Evolutionary conservation across 2,329 filamentous ascomycete genomes (phyloP), one percentile per base, ranked within the genome.

Genomic region (Aspergillus cejpii): DNA sequence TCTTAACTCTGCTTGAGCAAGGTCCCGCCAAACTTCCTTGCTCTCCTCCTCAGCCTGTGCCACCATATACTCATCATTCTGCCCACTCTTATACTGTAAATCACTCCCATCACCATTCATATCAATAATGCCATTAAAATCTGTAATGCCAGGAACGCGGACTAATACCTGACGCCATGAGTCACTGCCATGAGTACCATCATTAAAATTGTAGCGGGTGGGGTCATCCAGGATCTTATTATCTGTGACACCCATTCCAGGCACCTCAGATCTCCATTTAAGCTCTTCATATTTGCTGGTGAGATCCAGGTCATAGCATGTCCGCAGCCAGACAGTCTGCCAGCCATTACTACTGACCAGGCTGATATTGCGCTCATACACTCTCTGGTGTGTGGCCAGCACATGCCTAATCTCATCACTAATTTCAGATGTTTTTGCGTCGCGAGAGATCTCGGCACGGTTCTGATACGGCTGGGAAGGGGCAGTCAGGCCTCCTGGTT

Each of bases 251-350:
- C 21, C 19, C 19, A 1, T 4, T 11, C 12, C 41, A 3, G 2
- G 7, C 23, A 15, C 28, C 1, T 4, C n/a, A 0, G 28, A 31
- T 1, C 6, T 31, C 6, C n/a, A 7, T 31, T 24, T 43, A 2
- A 43, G 8, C 11, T 37, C 15, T 31, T 37, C 33, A 23, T 43
- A 38, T 23, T 43, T 43, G 5, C 19, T 14, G n/a, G 23, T 31
- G 4, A 43, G 23, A 27, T 37, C 33, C 1, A 23, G 14, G 34
- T 43, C 23, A 23, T 43, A 43, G 21, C 41, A 43, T 26, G 33
- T 43, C 12, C 41, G 41, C 33, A 43, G 33, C 41, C 41, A 43
- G 33, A 43, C 23, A 3, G 33, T 43, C 33, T 43, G 41, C 6
- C 15, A 20, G 24, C 41, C 41, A 1, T 2, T 1, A 6, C 41